Evolutionary conservation across 495 filamentous ascomycete genomes (phyloP).

Genomic region (Xylaria scruposa): DNA sequence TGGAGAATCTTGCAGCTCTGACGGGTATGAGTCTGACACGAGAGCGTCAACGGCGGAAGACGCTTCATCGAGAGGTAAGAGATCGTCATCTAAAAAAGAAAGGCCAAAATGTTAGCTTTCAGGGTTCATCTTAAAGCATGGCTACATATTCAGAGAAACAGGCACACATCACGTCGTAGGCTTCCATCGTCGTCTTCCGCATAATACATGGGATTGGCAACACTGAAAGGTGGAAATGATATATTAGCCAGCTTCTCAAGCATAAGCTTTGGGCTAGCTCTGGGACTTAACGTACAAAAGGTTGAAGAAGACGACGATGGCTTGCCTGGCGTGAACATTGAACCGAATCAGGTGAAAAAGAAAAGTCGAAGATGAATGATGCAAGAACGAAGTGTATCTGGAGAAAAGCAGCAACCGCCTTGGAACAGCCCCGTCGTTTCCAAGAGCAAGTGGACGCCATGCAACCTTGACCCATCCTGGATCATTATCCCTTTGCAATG

Average conservation of each 20-base stretch:
- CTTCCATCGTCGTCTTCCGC: constrained; percentile 63
- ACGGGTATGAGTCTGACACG: constrained; percentile 56
- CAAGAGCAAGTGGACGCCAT: constrained; percentile 47
- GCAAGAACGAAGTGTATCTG: constrained; percentile 44
- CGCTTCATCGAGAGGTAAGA: constrained; percentile 59
- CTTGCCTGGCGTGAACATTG: constrained; percentile 61
- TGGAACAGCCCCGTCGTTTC: constrained; percentile 50
- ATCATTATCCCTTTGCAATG: constrained; percentile 48
- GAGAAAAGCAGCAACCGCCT: constrained; percentile 42
- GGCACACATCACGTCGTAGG: constrained; percentile 53
- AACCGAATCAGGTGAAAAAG: constrained; percentile 46
- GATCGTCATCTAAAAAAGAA: constrained; percentile 52
- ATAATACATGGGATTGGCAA: constrained; percentile 46
- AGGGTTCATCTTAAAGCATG: constrained; percentile 33
- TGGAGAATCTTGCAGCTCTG: constrained; percentile 47
- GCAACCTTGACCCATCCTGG: constrained; percentile 49
- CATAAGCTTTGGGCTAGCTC: constrained; percentile 52
- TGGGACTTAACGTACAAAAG: constrained; percentile 80
- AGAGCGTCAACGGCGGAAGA: constrained; percentile 63
- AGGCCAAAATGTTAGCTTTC: constrained; percentile 46
- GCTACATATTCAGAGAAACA: constrained; percentile 37
- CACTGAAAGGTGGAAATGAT: constrained; percentile 54
- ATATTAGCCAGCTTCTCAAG: constrained; percentile 59
- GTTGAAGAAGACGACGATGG: constrained; percentile 72
- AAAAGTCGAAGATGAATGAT: constrained; percentile 38